A percentile compares a stretch with the other conserved stretches of the same genome.
phyloP scores from a whole-genome alignment of 768 basidiomycete genomes.

The Trametes elegans region DNA sequence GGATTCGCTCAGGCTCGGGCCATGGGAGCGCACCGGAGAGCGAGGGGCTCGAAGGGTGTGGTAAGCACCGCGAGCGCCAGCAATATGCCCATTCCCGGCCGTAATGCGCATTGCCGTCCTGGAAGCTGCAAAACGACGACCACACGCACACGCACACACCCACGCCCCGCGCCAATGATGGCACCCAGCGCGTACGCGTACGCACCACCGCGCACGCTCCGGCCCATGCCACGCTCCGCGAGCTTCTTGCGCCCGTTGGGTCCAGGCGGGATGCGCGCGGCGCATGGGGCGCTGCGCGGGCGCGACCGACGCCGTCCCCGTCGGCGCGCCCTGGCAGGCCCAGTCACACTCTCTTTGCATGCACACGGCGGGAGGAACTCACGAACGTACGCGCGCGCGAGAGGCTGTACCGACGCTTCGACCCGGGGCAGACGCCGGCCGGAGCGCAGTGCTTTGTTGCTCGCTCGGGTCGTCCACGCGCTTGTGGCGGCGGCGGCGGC shows the following conservation, averaged over 20 bases:
- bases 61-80: constrained; percentile 14
- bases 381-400: neutral
- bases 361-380: neutral
- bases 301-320: neutral
- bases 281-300: constrained; percentile 1
- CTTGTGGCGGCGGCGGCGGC: neutral
- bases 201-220: neutral
- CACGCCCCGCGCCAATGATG: too few species aligned
- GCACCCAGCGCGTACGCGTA: too few species aligned
- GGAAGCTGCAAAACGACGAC: neutral
- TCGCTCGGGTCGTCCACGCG: neutral
- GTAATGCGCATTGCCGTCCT: constrained; percentile 5
- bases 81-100: constrained; percentile 18
- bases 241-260: neutral
- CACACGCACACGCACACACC: too few species aligned
- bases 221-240: neutral
- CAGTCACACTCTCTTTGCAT: too few species aligned
- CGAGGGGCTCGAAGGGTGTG: constrained; percentile 10
- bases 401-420: too few species aligned
- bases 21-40: constrained; percentile 6
- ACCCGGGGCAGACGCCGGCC: neutral
- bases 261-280: neutral
- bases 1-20: neutral
- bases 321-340: neutral
- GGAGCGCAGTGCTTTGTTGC: neutral